Conservation (phyloP, 75 land plant genomes). For the Pinus tabuliformis region DNA sequence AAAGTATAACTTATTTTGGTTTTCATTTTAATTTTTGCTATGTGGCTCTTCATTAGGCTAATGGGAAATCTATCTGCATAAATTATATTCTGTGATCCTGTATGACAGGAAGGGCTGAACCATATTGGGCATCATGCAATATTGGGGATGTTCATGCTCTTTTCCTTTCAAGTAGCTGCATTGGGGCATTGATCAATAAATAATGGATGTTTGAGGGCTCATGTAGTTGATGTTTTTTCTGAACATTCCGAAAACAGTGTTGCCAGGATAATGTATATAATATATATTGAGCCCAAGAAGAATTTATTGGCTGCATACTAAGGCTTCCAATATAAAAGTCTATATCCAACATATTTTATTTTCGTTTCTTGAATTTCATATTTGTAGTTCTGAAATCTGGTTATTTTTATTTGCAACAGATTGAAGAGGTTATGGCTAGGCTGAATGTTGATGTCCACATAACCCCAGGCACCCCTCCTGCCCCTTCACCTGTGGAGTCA, state of each 20-base stretch:
- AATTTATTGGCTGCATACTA: not conserved
- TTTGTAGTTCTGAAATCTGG: not conserved
- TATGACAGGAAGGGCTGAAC: too few species aligned
- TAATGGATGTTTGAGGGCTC: not conserved
- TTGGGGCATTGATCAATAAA: not conserved
- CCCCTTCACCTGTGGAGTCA: slow-evolving; percentile 71
- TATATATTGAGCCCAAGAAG: not conserved
- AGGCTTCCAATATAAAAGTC: not conserved
- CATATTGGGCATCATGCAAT: too few species aligned
- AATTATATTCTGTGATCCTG: too few species aligned
- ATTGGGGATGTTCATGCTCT: too few species aligned
- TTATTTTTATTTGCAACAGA: slow-evolving; percentile 18
- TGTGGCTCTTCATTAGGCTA: too few species aligned
- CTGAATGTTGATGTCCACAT: slow-evolving; percentile 72
- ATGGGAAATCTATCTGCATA: too few species aligned
- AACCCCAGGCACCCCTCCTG: slow-evolving; percentile 41
- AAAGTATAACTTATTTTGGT: too few species aligned
- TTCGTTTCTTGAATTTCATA: not conserved
- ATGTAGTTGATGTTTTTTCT: not conserved
- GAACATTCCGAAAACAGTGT: not conserved
- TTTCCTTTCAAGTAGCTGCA: too few species aligned
- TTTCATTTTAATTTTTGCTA: too few species aligned
- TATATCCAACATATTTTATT: slow-evolving; percentile 3
- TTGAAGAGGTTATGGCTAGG: slow-evolving; percentile 66
- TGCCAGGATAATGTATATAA: not conserved